Conservation (phyloP, 495 filamentous ascomycete species). For the Cenococcum geophilum region DNA sequence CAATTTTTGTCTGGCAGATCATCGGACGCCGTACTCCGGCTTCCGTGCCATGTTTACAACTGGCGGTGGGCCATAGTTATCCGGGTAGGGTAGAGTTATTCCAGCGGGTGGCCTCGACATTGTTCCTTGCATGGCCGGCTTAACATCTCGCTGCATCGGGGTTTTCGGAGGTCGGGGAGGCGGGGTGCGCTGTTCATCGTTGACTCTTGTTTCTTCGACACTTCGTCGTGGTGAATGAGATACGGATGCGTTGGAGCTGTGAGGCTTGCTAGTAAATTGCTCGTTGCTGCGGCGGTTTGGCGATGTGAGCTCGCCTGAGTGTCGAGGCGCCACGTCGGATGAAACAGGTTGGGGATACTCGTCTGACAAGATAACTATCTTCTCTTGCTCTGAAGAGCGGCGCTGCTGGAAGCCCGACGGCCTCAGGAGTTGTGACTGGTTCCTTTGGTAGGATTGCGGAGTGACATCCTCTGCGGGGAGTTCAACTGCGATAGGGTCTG, state of each 20-base stretch:
- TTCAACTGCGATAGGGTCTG: slow-evolving; percentile 53
- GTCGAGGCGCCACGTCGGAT: slow-evolving; percentile 28
- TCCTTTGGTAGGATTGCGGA: slow-evolving; percentile 29
- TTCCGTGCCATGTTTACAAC: slow-evolving; percentile 78
- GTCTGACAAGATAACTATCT: slow-evolving; percentile 56
- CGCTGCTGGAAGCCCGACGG: slow-evolving; percentile 34
- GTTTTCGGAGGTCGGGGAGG: slow-evolving; percentile 50
- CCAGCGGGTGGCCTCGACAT: slow-evolving; percentile 33
- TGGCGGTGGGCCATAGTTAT: slow-evolving; percentile 75
- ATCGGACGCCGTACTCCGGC: slow-evolving; percentile 63
- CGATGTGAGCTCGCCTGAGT: slow-evolving; percentile 21
- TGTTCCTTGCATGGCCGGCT: slow-evolving; percentile 13
- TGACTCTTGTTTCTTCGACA: slow-evolving; percentile 37
- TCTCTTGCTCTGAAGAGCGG: slow-evolving; percentile 45
- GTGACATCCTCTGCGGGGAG: slow-evolving; percentile 55
- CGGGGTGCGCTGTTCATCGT: slow-evolving; percentile 43
- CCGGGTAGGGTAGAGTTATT: slow-evolving; percentile 63
- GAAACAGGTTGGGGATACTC: slow-evolving; percentile 47
- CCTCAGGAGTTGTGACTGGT: slow-evolving; percentile 19
- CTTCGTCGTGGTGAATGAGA: slow-evolving; percentile 43
- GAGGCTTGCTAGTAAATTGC: slow-evolving; percentile 31
- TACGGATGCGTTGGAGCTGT: slow-evolving; percentile 34
- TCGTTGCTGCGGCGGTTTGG: slow-evolving; percentile 38
- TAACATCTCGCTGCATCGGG: not conserved
- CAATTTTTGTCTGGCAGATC: slow-evolving; percentile 18